A percentile compares a stretch with the other conserved stretches of the same genome.
Evolutionary conservation across 2,329 filamentous ascomycete genomes (phyloP).

Genomic region (Trichoderma polysporum): DNA sequence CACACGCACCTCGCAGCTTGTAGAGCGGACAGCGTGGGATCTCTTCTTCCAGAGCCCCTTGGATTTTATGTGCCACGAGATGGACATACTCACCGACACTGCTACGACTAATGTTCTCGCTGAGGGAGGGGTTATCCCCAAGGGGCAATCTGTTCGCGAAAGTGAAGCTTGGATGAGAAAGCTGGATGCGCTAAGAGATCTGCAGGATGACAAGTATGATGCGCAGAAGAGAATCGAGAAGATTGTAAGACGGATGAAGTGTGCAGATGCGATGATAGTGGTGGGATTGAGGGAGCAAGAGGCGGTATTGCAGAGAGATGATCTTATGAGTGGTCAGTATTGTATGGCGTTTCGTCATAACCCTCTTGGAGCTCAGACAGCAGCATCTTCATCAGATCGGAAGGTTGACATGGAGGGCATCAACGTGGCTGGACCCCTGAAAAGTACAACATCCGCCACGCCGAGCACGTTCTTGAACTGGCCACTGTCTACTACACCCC

Average conservation of each 20-base stretch:
- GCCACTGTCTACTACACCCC: not conserved
- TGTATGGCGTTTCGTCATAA: not conserved
- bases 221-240: not conserved
- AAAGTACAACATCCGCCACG: not conserved
- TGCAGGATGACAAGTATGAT: not conserved
- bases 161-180: not conserved
- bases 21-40: not conserved
- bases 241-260: not conserved
- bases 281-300: not conserved
- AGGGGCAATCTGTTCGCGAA: not conserved
- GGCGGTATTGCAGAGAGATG: not conserved
- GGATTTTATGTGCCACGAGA: not conserved
- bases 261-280: not conserved
- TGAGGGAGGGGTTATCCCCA: not conserved
- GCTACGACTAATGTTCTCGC: not conserved
- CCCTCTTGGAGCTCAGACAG: not conserved
- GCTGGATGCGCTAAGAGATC: not conserved
- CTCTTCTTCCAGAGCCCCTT: constrained; percentile 12
- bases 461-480: constrained; percentile 11
- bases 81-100: not conserved
- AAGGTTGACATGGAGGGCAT: not conserved
- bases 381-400: not conserved
- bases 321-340: not conserved
- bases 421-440: not conserved
- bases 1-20: not conserved